Percentiles rank a stretch among this genome's conserved stretches.
Conservation (phyloP, 2,329 filamentous ascomycete species). For the Blumeria hordei region DNA sequence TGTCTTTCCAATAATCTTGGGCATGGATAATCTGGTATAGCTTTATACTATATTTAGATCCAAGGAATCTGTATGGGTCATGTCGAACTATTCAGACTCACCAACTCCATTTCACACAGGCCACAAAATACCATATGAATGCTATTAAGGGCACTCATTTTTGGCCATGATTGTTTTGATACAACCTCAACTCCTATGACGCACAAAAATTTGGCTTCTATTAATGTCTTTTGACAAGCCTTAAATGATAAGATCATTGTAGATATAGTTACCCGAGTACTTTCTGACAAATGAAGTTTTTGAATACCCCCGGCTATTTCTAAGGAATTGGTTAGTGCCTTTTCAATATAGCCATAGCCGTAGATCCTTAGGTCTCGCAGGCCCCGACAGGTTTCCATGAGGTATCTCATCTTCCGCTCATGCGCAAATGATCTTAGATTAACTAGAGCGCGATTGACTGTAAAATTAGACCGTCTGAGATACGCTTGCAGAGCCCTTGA, state of each 20-base stretch:
- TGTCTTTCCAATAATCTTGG: background rate
- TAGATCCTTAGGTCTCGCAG: slow-evolving; percentile 9
- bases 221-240: slow-evolving; percentile 6
- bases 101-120: slow-evolving; percentile 5
- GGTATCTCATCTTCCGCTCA: slow-evolving; percentile 6
- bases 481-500: slow-evolving; percentile 9
- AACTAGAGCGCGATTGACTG: slow-evolving; percentile 9
- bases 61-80: background rate
- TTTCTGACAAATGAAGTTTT: slow-evolving; percentile 5
- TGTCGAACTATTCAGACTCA: slow-evolving; percentile 3
- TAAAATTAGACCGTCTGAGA: slow-evolving; percentile 12
- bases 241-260: slow-evolving; percentile 5
- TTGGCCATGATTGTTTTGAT: slow-evolving; percentile 4
- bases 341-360: slow-evolving; percentile 8
- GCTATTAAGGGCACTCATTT: slow-evolving; percentile 5
- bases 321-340: slow-evolving; percentile 8
- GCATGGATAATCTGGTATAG: too few species aligned
- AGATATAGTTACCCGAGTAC: slow-evolving; percentile 6
- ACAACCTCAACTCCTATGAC: slow-evolving; percentile 1
- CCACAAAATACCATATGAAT: slow-evolving; percentile 4
- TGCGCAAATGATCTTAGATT: slow-evolving; percentile 7
- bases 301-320: slow-evolving; percentile 7
- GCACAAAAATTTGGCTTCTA: slow-evolving; percentile 6
- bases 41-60: too few species aligned
- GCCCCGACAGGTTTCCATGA: slow-evolving; percentile 10